A percentile compares a stretch with the other conserved stretches of the same genome.
phyloP scores from a whole-genome alignment of 176 grass and related monocot genomes.

The Coix lacrymajobi region DNA sequence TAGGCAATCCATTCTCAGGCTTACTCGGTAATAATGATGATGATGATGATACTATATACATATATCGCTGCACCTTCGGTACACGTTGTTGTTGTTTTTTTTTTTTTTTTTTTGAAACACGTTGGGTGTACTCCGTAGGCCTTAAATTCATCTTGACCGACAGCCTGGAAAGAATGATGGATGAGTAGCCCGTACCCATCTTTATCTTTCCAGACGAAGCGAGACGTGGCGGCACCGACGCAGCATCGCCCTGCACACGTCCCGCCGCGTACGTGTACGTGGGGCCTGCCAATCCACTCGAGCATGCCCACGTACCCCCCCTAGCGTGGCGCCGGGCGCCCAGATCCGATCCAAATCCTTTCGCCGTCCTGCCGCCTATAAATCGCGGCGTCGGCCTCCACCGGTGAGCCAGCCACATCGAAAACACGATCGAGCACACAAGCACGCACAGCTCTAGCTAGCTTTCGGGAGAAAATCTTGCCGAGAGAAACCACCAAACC shows the following conservation, averaged over 20 bases:
- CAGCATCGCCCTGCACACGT: neutral
- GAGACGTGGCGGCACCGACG: neutral
- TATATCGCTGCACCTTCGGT: no score
- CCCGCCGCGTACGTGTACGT: neutral
- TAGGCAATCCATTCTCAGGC: no score
- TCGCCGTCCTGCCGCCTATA: neutral
- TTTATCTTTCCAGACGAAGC: neutral
- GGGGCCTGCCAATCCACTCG: neutral
- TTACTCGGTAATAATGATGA: no score
- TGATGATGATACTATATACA: no score
- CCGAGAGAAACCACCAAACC: neutral
- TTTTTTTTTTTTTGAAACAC: no score
- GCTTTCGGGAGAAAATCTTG: neutral
- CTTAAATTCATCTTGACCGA: no score
- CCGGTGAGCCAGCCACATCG: neutral
- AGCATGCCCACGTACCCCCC: slow-evolving; percentile 1
- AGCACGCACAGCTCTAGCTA: no score
- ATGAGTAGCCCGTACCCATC: neutral
- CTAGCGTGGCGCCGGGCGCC: neutral
- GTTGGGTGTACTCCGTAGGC: no score
- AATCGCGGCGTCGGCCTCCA: neutral
- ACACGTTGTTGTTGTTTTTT: no score
- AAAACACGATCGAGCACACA: neutral
- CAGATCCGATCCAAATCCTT: neutral
- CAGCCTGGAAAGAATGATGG: no score